Percentiles rank a stretch among this genome's conserved stretches.
These are phyloP conservation scores for Lanmaoa rubissima DNA, from an alignment of 768 basidiomycete genomes.

Conservation along the genomic window DNA sequence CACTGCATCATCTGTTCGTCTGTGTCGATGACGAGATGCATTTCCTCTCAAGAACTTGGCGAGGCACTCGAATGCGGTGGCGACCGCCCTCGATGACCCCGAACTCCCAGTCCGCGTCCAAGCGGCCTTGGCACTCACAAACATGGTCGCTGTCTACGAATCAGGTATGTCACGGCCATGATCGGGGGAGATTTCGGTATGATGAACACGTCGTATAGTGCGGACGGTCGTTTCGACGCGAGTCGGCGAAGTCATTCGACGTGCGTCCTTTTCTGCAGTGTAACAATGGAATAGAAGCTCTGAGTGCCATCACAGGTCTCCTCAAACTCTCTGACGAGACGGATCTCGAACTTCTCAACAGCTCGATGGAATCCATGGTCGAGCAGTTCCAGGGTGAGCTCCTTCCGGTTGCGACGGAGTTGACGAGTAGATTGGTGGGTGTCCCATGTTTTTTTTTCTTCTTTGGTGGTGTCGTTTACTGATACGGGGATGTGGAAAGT, in stretches of 20 bases:
- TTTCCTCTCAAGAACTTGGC: conserved; percentile 50
- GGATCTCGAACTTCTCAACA: conserved; percentile 81
- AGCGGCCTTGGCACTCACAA: conserved; percentile 75
- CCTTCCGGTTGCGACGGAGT: conserved; percentile 78
- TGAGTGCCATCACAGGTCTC: conserved; percentile 50
- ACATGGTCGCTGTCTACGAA: conserved; percentile 64
- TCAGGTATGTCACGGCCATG: conserved; percentile 44
- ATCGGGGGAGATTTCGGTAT: background rate
- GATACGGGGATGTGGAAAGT: conserved; percentile 39
- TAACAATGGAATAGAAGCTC: background rate
- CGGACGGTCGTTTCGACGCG: conserved; percentile 66
- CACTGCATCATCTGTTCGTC: background rate
- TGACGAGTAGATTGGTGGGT: conserved; percentile 73
- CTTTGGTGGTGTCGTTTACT: background rate
- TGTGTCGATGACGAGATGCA: background rate
- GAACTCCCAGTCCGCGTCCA: conserved; percentile 85
- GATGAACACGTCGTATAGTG: conserved; percentile 42
- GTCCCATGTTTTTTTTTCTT: background rate
- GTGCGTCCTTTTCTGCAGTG: conserved; percentile 34
- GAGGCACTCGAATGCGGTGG: conserved; percentile 62
- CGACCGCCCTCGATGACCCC: conserved; percentile 67
- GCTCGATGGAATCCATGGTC: conserved; percentile 84
- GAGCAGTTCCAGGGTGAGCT: conserved; percentile 82
- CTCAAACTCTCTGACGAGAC: conserved; percentile 89
- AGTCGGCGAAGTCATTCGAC: conserved; percentile 86